These are phyloP conservation scores for Moringa oleifera DNA, from an alignment of 345 rosid species.

Conservation along the genomic window DNA sequence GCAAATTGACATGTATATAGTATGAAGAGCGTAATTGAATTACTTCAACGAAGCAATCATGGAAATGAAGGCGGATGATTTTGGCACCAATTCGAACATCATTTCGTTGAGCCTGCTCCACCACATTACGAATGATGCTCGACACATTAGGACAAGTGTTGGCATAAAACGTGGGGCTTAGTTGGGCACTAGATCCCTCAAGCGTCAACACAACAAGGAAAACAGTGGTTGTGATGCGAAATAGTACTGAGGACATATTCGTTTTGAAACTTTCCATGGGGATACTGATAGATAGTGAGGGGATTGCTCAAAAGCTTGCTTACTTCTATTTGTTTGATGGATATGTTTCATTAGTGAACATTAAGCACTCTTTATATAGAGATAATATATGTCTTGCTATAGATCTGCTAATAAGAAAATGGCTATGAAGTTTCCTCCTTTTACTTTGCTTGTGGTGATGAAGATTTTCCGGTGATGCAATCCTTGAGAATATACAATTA, in stretches of 20 bases:
- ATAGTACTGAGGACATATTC: neutral
- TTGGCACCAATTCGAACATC: conserved; percentile 21
- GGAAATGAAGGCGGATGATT: conserved; percentile 31
- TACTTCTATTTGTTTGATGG: neutral
- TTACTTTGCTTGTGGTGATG: neutral
- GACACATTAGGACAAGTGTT: conserved; percentile 22
- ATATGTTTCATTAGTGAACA: too few relatives aligned
- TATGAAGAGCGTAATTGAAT: neutral
- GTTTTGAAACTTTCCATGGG: neutral
- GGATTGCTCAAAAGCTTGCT: too few relatives aligned
- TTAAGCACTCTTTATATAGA: neutral
- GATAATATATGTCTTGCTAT: too few relatives aligned
- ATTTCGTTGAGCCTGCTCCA: conserved; percentile 3
- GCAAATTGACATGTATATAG: too few relatives aligned
- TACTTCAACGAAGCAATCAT: conserved; percentile 38
- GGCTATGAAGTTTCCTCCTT: neutral
- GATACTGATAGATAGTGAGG: too few relatives aligned
- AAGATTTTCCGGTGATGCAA: neutral
- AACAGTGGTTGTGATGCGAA: neutral
- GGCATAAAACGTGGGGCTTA: conserved; percentile 23
- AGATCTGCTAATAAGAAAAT: neutral
- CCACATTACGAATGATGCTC: conserved; percentile 10
- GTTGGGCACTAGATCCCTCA: conserved; percentile 18
- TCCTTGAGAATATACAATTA: too few relatives aligned
- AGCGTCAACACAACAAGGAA: conserved; percentile 4